Percentiles rank a stretch among this genome's conserved stretches.
These are phyloP conservation scores for Larix sibirica DNA, from an alignment of 83 land plant genomes.

Conservation along the genomic window DNA sequence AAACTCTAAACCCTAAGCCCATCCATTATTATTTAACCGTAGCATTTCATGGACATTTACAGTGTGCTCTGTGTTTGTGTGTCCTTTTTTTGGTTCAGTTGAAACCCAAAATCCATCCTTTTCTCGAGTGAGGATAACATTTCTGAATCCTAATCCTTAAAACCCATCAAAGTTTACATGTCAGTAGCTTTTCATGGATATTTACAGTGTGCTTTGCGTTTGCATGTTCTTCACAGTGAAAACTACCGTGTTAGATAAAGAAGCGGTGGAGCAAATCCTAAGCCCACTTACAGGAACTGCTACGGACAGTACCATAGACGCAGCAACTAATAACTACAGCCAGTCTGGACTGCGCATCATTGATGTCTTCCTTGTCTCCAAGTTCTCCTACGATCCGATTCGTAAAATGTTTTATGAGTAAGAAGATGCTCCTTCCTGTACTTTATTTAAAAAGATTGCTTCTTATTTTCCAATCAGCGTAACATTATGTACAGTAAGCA, in stretches of 20 bases:
- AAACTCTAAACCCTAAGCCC: background rate
- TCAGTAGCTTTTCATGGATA: background rate
- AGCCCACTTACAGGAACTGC: constrained; percentile 51
- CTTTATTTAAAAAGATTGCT: background rate
- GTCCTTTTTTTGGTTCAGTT: background rate
- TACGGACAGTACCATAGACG: constrained; percentile 11
- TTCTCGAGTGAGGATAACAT: too few species aligned
- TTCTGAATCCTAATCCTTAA: too few species aligned
- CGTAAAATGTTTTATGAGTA: constrained; percentile 79
- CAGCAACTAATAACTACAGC: background rate
- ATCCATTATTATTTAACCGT: background rate
- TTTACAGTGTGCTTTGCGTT: background rate
- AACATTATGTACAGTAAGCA: background rate
- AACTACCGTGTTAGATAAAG: constrained; percentile 70
- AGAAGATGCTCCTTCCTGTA: constrained; percentile 8
- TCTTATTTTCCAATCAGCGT: background rate
- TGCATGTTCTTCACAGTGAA: constrained; percentile 50
- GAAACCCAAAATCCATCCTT: too few species aligned
- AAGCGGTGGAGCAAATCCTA: constrained; percentile 56
- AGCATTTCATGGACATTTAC: background rate
- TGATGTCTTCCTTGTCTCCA: constrained; percentile 76
- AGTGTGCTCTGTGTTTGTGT: background rate
- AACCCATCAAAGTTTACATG: background rate
- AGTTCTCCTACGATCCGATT: constrained; percentile 79
- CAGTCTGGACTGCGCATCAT: constrained; percentile 57